These are phyloP conservation scores for Neofusicoccum ribis DNA, from an alignment of 2,329 filamentous ascomycete species.

Conservation along the genomic window DNA sequence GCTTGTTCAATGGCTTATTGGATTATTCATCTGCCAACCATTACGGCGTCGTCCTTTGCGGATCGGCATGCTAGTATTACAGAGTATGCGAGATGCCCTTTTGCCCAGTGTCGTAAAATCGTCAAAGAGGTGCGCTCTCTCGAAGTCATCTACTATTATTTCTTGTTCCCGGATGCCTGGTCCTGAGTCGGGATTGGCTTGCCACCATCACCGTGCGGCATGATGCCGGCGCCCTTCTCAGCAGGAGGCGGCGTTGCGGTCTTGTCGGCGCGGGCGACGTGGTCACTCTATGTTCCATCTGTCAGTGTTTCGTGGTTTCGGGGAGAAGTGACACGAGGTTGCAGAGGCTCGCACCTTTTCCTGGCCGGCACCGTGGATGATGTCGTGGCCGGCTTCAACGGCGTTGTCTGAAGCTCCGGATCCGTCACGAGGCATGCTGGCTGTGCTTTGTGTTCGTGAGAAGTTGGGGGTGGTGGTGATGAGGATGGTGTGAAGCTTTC, in stretches of 20 bases:
- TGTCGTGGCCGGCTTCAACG: constrained; percentile 43
- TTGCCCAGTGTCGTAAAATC: neutral
- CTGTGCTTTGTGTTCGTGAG: neutral
- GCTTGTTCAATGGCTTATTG: neutral
- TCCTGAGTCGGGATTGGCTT: too few species aligned
- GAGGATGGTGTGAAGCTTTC: too few species aligned
- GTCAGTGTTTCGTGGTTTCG: neutral
- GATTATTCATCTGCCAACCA: neutral
- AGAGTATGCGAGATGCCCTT: neutral
- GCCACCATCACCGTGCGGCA: neutral
- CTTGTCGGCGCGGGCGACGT: constrained; percentile 20
- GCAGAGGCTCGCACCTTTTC: neutral
- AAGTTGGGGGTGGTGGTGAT: neutral
- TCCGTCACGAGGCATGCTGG: constrained; percentile 54
- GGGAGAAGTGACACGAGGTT: too few species aligned
- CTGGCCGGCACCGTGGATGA: constrained; percentile 48
- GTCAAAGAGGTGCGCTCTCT: neutral
- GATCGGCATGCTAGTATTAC: neutral
- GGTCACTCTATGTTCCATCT: neutral
- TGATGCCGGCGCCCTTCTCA: constrained; percentile 11
- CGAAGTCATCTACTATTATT: neutral
- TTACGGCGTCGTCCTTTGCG: neutral
- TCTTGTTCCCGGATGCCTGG: neutral
- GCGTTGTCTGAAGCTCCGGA: constrained; percentile 52
- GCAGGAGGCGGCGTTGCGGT: constrained; percentile 7